Base-by-base conservation (phyloP, 306 rosid species). In the Lupinus albus region DNA sequence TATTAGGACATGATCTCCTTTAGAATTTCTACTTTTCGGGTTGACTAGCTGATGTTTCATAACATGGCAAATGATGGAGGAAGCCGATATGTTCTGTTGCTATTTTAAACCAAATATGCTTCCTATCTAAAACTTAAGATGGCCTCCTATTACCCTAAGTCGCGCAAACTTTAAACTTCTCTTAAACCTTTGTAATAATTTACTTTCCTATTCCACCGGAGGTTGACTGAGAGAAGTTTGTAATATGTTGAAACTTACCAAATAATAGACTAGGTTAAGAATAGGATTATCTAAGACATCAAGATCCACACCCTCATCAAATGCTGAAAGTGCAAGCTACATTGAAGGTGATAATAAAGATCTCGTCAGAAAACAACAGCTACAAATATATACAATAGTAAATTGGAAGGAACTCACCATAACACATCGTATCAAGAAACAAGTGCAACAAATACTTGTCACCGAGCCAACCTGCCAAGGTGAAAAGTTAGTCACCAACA, bases 361-460 rank as follows among this genome's bases (percentile, higher is more conserved):
- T 67, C 16, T 16, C 55, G 76, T 78, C 18, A 67, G 60, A 48
- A 32, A 74, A 67, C 20, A 38, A 28, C 7, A 33, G 21, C 41
- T 58, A 46, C 20, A 67, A 17, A 57, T 64, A 53, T 55, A 25
- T 3, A 25, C 7, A 18, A 8, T 58, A 12, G 30, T 55, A 17
- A 71, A 33, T 55, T 33, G 69, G 63, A 71, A 61, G 61, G 38
- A 67, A 74, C 96, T 85, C 56, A 89, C 96, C 86, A 87, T 64
- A 61, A 52, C 30, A 78, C 96, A 87, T 85, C 96, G 79, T 76
- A 89, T 85, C 78, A 87, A 11, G 83, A 89, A 89, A 73, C 94
- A 85, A 25, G 85, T 69, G 76, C 87, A 89, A 51, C 96, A 89
- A 42, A 89, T 80, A 32, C 75, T 71, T 35, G 96, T 89, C 59